Percentiles rank a stretch among this genome's conserved stretches.
phyloP scores from a whole-genome alignment of 2,329 filamentous ascomycete genomes.

The Pestalotiopsis sp. region DNA sequence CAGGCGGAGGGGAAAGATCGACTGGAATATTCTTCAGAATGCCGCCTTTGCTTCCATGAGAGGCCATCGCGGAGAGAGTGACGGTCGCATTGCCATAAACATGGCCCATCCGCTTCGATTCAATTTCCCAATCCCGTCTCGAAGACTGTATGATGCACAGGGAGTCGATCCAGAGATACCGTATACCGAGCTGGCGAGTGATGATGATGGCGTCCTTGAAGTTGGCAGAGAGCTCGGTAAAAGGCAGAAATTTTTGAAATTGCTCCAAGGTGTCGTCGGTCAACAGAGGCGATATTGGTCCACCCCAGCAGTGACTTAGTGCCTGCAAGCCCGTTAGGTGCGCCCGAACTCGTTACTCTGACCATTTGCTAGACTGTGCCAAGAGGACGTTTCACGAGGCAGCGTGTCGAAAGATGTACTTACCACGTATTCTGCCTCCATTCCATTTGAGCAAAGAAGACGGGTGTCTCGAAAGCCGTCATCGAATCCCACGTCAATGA shows the following conservation, averaged over 20 bases:
- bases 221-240: background rate
- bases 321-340: background rate
- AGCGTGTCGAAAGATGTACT: background rate
- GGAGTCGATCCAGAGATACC: conserved; percentile 19
- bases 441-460: background rate
- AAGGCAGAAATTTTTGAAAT: background rate
- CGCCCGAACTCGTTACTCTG: background rate
- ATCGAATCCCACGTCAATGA: background rate
- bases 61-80: background rate
- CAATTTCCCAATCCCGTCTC: conserved; percentile 14
- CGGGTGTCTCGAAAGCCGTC: background rate
- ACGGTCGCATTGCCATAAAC: conserved; percentile 14
- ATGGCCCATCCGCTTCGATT: conserved; percentile 17
- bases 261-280: background rate
- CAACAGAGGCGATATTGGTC: background rate
- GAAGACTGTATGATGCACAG: conserved; percentile 18
- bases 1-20: background rate
- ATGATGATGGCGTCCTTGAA: background rate
- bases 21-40: background rate
- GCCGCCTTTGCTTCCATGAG: background rate
- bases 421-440: background rate
- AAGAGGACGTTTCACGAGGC: background rate
- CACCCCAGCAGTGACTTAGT: background rate
- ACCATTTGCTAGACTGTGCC: background rate
- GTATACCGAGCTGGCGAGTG: background rate